Conservation (phyloP, 257 asterid species). For the Solanum neorickii region DNA sequence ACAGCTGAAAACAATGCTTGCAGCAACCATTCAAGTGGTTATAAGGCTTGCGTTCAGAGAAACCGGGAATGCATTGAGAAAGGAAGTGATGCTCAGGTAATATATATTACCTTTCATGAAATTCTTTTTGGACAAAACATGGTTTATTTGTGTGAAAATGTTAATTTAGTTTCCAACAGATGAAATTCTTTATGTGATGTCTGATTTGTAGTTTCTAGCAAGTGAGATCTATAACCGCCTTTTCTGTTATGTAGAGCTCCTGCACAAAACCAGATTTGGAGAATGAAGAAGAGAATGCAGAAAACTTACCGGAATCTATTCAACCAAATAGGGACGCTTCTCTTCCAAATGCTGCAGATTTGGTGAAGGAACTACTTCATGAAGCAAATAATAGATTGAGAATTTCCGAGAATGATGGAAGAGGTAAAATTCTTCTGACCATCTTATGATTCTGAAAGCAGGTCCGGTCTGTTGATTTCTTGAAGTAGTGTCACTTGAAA, state of each 20-base stretch:
- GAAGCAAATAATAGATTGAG: constrained; percentile 10
- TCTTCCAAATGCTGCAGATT: constrained; percentile 12
- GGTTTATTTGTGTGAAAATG: not conserved
- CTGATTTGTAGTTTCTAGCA: not conserved
- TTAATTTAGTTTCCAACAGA: not conserved
- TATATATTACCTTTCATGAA: not conserved
- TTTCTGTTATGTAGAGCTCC: constrained; percentile 51
- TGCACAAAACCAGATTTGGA: constrained; percentile 65
- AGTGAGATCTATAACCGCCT: not conserved
- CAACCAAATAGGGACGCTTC: constrained; percentile 18
- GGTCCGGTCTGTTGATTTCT: not conserved
- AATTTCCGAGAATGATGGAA: constrained; percentile 13
- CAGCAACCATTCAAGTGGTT: constrained; percentile 68
- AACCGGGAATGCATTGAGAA: constrained; percentile 53
- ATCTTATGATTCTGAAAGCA: not conserved
- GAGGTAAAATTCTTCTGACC: constrained; percentile 17
- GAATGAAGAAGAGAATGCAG: constrained; percentile 30
- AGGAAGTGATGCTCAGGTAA: constrained; percentile 90
- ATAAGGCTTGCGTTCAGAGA: constrained; percentile 44
- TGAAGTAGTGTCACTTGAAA: not conserved
- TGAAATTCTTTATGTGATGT: not conserved
- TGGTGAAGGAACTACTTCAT: constrained; percentile 17
- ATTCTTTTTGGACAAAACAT: not conserved
- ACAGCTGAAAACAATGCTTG: constrained; percentile 67
- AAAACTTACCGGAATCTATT: constrained; percentile 12